phyloP scores from a whole-genome alignment of 768 basidiomycete species.

The Kwoniella heveanensis region DNA sequence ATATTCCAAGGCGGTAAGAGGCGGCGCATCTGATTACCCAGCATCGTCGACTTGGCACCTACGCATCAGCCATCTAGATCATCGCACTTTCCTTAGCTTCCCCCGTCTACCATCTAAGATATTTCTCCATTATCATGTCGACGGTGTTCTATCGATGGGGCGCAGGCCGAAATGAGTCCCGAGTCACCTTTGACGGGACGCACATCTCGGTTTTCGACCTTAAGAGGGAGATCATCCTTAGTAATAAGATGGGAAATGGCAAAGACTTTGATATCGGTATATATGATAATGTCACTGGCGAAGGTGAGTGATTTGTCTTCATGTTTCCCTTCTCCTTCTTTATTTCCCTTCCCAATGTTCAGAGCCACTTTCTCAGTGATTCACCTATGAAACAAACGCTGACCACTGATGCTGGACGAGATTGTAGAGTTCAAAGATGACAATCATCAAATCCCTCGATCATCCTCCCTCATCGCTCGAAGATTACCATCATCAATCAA shows the following conservation, averaged over 20 bases:
- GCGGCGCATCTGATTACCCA: too few species aligned
- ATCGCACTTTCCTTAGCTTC: too few species aligned
- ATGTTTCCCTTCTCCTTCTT: too few species aligned
- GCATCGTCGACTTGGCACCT: too few species aligned
- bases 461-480: slow-evolving; percentile 90
- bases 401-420: neutral
- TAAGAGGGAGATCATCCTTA: slow-evolving; percentile 96
- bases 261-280: slow-evolving; percentile 94
- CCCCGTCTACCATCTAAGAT: too few species aligned
- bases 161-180: slow-evolving; percentile 89
- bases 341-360: too few species aligned
- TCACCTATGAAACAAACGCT: too few species aligned
- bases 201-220: slow-evolving; percentile 98
- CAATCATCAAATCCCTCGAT: slow-evolving; percentile 84
- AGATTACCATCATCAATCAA: slow-evolving; percentile 71
- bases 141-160: slow-evolving; percentile 98
- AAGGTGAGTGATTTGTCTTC: too few species aligned
- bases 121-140: slow-evolving; percentile 63
- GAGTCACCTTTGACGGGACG: slow-evolving; percentile 96
- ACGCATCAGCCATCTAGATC: too few species aligned
- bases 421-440: slow-evolving; percentile 85
- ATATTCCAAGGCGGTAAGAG: too few species aligned
- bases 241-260: slow-evolving; percentile 84
- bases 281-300: slow-evolving; percentile 78
- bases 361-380: too few species aligned